Evolutionary conservation across 768 basidiomycete genomes (phyloP).

Genomic region (Leccinellum rugosiceps): DNA sequence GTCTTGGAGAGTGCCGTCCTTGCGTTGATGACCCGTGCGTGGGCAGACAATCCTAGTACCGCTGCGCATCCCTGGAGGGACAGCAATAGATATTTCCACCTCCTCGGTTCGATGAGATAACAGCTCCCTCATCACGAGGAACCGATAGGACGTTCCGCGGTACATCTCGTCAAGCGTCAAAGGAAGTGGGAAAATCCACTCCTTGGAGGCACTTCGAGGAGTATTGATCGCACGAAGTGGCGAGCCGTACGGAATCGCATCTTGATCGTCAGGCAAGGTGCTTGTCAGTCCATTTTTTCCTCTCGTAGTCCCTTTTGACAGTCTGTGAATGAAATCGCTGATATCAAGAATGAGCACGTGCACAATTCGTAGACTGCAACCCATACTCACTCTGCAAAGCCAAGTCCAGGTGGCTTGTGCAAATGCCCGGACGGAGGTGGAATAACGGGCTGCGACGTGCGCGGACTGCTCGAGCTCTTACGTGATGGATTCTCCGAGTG

Average conservation of each 20-base stretch:
- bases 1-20: constrained; percentile 56
- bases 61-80: constrained; percentile 58
- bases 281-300: constrained; percentile 1
- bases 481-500: constrained; percentile 13
- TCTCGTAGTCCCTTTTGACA: constrained; percentile 19
- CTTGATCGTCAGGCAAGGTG: constrained; percentile 9
- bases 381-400: constrained; percentile 28
- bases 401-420: constrained; percentile 22
- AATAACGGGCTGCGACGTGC: constrained; percentile 26
- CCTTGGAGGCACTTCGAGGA: constrained; percentile 42
- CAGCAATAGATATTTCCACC: constrained; percentile 56
- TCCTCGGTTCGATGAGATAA: constrained; percentile 47
- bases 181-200: constrained; percentile 66
- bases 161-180: constrained; percentile 63
- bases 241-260: constrained; percentile 30
- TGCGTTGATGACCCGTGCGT: constrained; percentile 64
- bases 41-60: constrained; percentile 61
- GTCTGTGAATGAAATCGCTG: constrained; percentile 30
- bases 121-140: constrained; percentile 57
- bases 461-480: constrained; percentile 12
- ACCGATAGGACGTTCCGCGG: constrained; percentile 51
- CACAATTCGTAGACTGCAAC: not conserved
- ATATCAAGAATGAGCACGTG: constrained; percentile 7
- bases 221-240: constrained; percentile 41
- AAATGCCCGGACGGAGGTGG: constrained; percentile 25